Evolutionary conservation across 2,329 filamentous ascomycete species (phyloP).

Genomic region (Teratosphaeria gauchensis): DNA sequence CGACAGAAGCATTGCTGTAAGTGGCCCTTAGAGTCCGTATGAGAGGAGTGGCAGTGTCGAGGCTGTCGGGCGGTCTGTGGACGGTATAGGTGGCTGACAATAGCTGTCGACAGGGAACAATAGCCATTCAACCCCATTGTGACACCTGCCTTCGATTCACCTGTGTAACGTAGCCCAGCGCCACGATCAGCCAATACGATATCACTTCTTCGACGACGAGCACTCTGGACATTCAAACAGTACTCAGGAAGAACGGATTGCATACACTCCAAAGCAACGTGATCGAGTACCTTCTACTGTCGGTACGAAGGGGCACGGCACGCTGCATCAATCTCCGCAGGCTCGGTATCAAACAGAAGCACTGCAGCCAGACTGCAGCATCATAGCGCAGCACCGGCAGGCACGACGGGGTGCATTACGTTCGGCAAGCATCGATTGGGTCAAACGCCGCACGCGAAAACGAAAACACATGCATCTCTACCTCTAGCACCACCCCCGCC

Average conservation of each 20-base stretch:
- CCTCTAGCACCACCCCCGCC: not conserved
- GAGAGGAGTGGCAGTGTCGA: not conserved
- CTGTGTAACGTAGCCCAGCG: not conserved
- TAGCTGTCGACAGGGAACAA: not conserved
- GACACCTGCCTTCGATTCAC: slow-evolving; percentile 1
- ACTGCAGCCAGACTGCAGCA: slow-evolving; percentile 1
- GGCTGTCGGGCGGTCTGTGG: too few relatives aligned
- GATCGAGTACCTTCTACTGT: not conserved
- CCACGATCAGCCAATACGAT: not conserved
- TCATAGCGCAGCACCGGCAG: slow-evolving; percentile 1
- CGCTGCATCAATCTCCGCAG: not conserved
- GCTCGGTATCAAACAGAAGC: not conserved
- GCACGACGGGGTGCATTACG: not conserved
- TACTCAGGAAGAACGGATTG: not conserved
- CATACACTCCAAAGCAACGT: not conserved
- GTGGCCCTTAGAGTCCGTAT: not conserved
- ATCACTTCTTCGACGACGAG: not conserved
- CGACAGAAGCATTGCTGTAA: not conserved
- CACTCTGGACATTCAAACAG: not conserved
- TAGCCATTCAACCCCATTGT: slow-evolving; percentile 1
- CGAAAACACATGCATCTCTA: not conserved
- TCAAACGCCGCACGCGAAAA: not conserved
- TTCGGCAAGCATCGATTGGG: not conserved
- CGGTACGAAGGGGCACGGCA: not conserved
- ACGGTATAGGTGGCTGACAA: not conserved